Evolutionary conservation across 768 basidiomycete species (phyloP).

Genomic region (Trametes cubensis): DNA sequence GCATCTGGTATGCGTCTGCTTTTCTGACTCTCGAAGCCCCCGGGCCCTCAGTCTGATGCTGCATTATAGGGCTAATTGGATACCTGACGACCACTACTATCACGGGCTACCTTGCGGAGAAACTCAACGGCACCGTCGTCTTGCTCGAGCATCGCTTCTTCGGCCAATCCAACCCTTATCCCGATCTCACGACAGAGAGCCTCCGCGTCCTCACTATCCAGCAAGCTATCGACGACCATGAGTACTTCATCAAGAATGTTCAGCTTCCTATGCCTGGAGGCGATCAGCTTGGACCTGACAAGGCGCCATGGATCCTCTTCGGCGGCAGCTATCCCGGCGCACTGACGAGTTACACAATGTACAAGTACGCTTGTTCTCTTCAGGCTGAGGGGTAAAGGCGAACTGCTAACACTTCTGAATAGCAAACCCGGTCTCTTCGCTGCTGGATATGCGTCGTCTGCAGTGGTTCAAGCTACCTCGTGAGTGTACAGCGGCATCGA

Average conservation of each 20-base stretch:
- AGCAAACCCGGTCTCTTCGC: slow-evolving; percentile 64
- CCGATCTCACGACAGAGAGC: slow-evolving; percentile 60
- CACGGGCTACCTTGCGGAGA: slow-evolving; percentile 65
- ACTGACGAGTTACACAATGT: slow-evolving; percentile 67
- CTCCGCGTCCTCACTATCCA: slow-evolving; percentile 65
- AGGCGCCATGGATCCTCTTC: slow-evolving; percentile 46
- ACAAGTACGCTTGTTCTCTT: slow-evolving; percentile 47
- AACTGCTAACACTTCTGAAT: slow-evolving; percentile 1
- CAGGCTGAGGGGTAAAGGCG: background rate
- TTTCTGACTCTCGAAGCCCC: slow-evolving; percentile 33
- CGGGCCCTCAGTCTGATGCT: background rate
- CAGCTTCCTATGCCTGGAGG: slow-evolving; percentile 69
- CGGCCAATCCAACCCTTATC: slow-evolving; percentile 69
- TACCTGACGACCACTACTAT: slow-evolving; percentile 69
- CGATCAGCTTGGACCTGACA: slow-evolving; percentile 57
- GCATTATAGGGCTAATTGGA: slow-evolving; percentile 33
- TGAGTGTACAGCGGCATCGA: slow-evolving; percentile 17
- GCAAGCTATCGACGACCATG: slow-evolving; percentile 75
- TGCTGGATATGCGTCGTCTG: slow-evolving; percentile 68
- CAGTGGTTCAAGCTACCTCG: slow-evolving; percentile 64
- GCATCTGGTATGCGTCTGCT: slow-evolving; percentile 33
- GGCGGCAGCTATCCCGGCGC: slow-evolving; percentile 50
- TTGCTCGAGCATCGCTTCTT: slow-evolving; percentile 77
- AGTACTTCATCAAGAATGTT: slow-evolving; percentile 68
- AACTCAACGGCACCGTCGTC: slow-evolving; percentile 62